Base-by-base conservation (phyloP, 495 filamentous ascomycete genomes). In the Zalerion maritima region DNA sequence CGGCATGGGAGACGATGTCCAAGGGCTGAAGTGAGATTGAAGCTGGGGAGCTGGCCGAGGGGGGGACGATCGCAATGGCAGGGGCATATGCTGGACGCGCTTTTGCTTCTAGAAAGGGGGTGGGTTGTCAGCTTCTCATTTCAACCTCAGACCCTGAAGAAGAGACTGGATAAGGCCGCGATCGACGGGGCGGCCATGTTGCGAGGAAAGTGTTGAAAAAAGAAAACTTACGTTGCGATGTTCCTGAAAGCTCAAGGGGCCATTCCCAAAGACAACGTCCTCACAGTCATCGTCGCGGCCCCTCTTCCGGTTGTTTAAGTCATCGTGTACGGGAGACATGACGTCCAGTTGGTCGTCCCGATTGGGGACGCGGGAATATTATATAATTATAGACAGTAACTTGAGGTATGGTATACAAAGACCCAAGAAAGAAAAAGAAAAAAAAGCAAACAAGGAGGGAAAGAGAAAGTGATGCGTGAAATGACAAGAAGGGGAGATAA, bases 61-160 rank as follows among this genome's bases (percentile, higher is more conserved):
- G 16, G 15, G 32, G 36, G 22, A 32, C 7, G 21, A 11, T 14
- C 23, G 19, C 11, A 34, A 34, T 11, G 57, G 51, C 1, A 62
- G 32, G 7, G 60, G 58, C 12, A 64, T 50, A 26, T 49, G 43
- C 23, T 66, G 61, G 18, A 61, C 28, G 20, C 61, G 60, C 54
- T 66, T 66, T 60, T 66, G 32, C n/a, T n/a, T n/a, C n/a, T n/a
- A n/a, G n/a, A n/a, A n/a, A n/a, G n/a, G n/a, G n/a, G n/a, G 8
- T 6, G 9, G 13, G 11, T 6, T 19, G 38, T 41, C 21, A 50
- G 39, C 20, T 21, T 14, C 21, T 13, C 21, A 18, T 31, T 15
- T 16, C 20, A 17, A 8, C 11, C 10, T 18, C 8, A 17, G 2
- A 10, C 9, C 15, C 8, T 18, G 14, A 7, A 15, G 6, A 9